A percentile compares a stretch with the other conserved stretches of the same genome.
Conservation (phyloP, 2,329 filamentous ascomycete genomes). For the Fulvia fulva region DNA sequence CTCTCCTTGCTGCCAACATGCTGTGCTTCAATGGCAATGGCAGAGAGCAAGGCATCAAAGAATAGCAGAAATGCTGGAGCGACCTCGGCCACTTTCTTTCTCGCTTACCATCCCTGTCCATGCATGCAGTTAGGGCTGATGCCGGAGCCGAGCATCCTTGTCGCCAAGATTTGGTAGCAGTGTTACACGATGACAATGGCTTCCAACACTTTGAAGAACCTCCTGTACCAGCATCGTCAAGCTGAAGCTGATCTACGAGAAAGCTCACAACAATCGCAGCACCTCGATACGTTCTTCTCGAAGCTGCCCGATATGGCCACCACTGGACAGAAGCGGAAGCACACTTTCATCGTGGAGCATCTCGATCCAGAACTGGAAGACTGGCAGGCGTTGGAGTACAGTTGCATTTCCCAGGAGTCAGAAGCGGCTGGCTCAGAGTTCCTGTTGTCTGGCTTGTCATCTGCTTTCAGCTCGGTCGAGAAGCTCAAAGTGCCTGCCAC, state of each 20-base stretch:
- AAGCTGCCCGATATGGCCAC: constrained; percentile 6
- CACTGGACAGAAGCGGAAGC: constrained; percentile 10
- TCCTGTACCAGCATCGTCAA: not conserved
- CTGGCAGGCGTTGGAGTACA: constrained; percentile 94
- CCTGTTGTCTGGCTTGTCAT: constrained; percentile 30
- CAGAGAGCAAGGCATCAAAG: not conserved
- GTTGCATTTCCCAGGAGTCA: constrained; percentile 79
- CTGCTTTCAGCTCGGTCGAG: constrained; percentile 53
- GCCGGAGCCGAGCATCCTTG: not conserved
- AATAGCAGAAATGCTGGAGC: not conserved
- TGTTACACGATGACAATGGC: not conserved
- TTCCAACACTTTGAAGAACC: not conserved
- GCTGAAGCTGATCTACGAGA: not conserved
- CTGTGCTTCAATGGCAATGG: constrained; percentile 15
- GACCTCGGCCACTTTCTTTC: constrained; percentile 6
- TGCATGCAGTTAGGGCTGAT: not conserved
- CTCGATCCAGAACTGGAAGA: constrained; percentile 88
- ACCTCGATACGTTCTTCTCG: not conserved
- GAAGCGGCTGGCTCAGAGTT: constrained; percentile 56
- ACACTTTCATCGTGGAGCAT: constrained; percentile 93
- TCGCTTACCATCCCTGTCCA: not conserved
- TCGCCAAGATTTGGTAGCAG: not conserved
- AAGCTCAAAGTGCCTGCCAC: constrained; percentile 15
- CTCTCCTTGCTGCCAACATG: constrained; percentile 26
- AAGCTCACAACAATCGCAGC: not conserved